Percentiles rank a stretch among this genome's conserved stretches.
These are phyloP conservation scores for Immersiporthe knoxdaviesiana DNA, from an alignment of 2,329 filamentous ascomycete species.

Conservation along the genomic window DNA sequence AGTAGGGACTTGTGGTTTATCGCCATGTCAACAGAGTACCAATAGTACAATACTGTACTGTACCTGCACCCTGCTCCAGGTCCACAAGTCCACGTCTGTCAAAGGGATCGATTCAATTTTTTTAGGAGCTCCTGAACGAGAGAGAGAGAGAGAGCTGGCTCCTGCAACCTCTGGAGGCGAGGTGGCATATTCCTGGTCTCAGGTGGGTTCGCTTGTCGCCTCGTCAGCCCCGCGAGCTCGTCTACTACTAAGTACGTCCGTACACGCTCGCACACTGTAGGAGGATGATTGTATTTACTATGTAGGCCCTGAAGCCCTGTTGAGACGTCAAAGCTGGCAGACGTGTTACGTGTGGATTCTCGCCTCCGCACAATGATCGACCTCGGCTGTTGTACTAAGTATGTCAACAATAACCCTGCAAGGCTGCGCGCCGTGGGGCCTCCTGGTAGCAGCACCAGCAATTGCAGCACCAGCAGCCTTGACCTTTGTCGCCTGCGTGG, in stretches of 20 bases:
- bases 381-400: slow-evolving; percentile 2
- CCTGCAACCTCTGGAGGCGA: background rate
- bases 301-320: background rate
- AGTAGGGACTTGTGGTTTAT: background rate
- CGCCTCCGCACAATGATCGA: slow-evolving; percentile 14
- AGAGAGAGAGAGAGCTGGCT: no score
- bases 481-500: background rate
- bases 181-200: slow-evolving; percentile 2
- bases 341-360: slow-evolving; percentile 16
- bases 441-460: background rate
- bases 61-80: background rate
- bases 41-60: background rate
- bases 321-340: slow-evolving; percentile 13
- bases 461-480: background rate
- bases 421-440: background rate
- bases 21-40: background rate
- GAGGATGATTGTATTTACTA: no score
- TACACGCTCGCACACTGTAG: background rate
- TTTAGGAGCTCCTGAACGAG: background rate
- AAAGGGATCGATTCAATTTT: background rate
- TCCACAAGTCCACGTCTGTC: background rate
- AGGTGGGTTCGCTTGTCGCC: background rate
- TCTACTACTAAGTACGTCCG: no score
- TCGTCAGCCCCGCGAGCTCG: slow-evolving; percentile 10
- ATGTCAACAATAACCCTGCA: slow-evolving; percentile 8